Base-by-base conservation (phyloP, 2,329 filamentous ascomycete genomes). In the Fragosphaeria purpurea region DNA sequence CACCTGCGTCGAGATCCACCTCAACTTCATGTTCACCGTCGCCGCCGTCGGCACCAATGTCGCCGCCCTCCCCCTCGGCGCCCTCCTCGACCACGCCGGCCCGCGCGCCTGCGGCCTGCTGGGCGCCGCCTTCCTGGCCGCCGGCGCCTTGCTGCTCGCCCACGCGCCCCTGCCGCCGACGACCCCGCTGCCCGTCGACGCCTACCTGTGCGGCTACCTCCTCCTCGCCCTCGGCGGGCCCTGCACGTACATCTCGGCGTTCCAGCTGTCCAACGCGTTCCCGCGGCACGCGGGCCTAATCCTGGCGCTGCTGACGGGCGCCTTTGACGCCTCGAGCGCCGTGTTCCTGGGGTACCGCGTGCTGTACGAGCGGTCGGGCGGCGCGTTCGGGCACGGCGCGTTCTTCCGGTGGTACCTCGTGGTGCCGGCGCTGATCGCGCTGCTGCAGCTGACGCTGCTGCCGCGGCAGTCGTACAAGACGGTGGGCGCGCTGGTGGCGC, bases 11-110 rank as follows among this genome's bases (percentile, higher is more conserved):
- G 78, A 80, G 60, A 78, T 82, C 48, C 75, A 74, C 53, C 75
- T 95, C 51, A 95, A 95, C 64, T 71, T 95, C 57, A 95, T 95
- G 86, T 95, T 95, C 72, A 94, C 88, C 6, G 77, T 89, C 41
- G 89, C 89, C 10, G 89, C 88, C 11, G 88, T 95, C 8, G 85
- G 80, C 6, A 94, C 89, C 40, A 95, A 95, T 60, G 85, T 95
- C 10, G 87, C 82, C 41, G 89, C 90, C 10, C 74, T 95, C 6
- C 87, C 89, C 2, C 82, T 95, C 9, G 90, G 90, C 44, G 86
- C 87, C 3, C 84, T 95, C 43, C 77, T 95, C 30, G 90, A 95
- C 67, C 76, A 81, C 55, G 90, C 80, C 61, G 90, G 90, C 1
- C 90, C 90, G 11, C 78, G 85, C 50, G 74, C 87, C 5, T 86